These are phyloP conservation scores for Rhodofomes roseus DNA, from an alignment of 1,284 basidiomycete species.

Conservation along the genomic window DNA sequence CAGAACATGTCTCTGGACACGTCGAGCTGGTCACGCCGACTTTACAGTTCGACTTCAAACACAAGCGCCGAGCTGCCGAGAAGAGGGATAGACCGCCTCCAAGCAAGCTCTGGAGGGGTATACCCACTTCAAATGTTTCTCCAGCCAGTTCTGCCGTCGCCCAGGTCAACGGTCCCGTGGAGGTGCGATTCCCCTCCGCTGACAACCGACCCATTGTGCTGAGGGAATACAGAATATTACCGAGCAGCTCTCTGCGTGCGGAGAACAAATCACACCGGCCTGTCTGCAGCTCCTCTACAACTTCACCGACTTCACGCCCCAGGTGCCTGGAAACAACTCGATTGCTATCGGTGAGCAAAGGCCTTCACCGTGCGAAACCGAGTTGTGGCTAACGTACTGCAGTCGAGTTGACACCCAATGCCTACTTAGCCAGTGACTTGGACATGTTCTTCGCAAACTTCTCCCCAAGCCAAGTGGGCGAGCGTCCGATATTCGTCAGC, in stretches of 20 bases:
- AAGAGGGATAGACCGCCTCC: background rate
- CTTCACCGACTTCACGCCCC: slow-evolving; percentile 39
- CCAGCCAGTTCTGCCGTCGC: slow-evolving; percentile 11
- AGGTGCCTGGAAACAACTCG: slow-evolving; percentile 38
- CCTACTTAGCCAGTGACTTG: slow-evolving; percentile 39
- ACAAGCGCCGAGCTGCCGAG: slow-evolving; percentile 8
- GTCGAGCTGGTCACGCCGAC: slow-evolving; percentile 22
- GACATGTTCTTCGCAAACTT: slow-evolving; percentile 39
- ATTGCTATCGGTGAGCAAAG: slow-evolving; percentile 52
- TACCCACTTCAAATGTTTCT: slow-evolving; percentile 6
- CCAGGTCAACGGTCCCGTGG: slow-evolving; percentile 7
- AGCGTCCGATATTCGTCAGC: slow-evolving; percentile 16
- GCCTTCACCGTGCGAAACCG: background rate
- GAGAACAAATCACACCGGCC: slow-evolving; percentile 44
- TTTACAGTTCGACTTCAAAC: slow-evolving; percentile 20
- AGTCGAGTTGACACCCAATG: slow-evolving; percentile 49
- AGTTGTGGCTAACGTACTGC: slow-evolving; percentile 24
- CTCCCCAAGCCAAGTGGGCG: slow-evolving; percentile 31
- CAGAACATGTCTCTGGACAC: slow-evolving; percentile 19
- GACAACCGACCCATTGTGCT: slow-evolving; percentile 13
- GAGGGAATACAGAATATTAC: slow-evolving; percentile 29
- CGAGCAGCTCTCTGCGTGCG: slow-evolving; percentile 29
- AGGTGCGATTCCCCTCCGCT: background rate
- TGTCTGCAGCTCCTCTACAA: slow-evolving; percentile 54
- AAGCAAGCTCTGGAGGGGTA: slow-evolving; percentile 1